These are phyloP conservation scores for Fusarium oxysporum DNA, from an alignment of 2,329 filamentous ascomycete genomes.

Conservation along the genomic window DNA sequence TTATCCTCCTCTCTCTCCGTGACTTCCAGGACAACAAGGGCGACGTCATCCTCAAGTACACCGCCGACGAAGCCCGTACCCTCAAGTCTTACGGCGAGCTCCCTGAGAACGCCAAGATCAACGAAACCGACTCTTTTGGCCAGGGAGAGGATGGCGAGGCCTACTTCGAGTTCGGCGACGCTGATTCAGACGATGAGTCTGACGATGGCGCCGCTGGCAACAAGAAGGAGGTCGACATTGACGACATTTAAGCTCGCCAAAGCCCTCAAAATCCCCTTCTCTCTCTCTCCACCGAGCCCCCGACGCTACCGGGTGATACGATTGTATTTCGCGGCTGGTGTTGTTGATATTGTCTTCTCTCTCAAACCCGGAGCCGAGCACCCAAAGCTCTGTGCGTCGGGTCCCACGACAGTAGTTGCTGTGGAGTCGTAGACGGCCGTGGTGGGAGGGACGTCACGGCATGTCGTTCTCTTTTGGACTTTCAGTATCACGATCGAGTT, in stretches of 20 bases:
- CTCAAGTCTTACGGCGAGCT: slow-evolving; percentile 98
- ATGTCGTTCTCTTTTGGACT: slow-evolving; percentile 46
- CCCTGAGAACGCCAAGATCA: slow-evolving; percentile 98
- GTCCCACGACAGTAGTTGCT: slow-evolving; percentile 62
- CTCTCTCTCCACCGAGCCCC: slow-evolving; percentile 38
- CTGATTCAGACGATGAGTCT: slow-evolving; percentile 70
- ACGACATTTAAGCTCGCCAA: slow-evolving; percentile 80
- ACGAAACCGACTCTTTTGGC: slow-evolving; percentile 96
- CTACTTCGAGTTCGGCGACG: slow-evolving; percentile 99
- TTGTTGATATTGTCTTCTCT: slow-evolving; percentile 73
- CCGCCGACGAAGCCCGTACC: slow-evolving; percentile 91
- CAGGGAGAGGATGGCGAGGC: slow-evolving; percentile 94
- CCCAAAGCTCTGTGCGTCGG: slow-evolving; percentile 30
- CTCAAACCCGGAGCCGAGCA: slow-evolving; percentile 57
- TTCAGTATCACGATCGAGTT: slow-evolving; percentile 31
- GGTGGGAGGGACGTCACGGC: slow-evolving; percentile 73
- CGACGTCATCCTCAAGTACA: slow-evolving; percentile 97
- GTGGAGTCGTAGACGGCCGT: slow-evolving; percentile 55
- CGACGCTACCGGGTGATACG: slow-evolving; percentile 30
- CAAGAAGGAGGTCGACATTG: slow-evolving; percentile 88
- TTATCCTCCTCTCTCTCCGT: slow-evolving; percentile 87
- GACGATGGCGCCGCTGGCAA: slow-evolving; percentile 67
- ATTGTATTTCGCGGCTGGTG: slow-evolving; percentile 22
- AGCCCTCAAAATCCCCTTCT: slow-evolving; percentile 14
- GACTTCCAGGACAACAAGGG: slow-evolving; percentile 97